Base-by-base conservation (phyloP, 345 rosid genomes). In the Murraya koenigii region DNA sequence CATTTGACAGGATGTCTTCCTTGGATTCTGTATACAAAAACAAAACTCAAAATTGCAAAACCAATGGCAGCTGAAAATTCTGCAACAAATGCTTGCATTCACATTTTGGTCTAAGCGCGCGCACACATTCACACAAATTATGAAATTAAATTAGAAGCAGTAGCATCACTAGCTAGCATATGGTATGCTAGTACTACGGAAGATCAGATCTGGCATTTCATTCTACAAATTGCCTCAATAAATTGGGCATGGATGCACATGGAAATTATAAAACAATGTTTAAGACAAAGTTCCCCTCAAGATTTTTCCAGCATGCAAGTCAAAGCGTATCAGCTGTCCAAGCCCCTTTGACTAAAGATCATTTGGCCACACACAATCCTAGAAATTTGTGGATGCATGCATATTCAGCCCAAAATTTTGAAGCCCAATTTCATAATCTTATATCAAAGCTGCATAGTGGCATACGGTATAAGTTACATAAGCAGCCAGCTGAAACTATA, bases 191-290 rank as follows among this genome's bases (percentile, higher is more conserved):
- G 81, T 61, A 66, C 73, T 36, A 71, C 71, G 82, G 82, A 77
- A 82, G 76, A 82, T 85, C 79, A 73, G 82, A 85, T 78, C 85
- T 78, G 73, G 61, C 65, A 66, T 41, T 72, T 8, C 55, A 19
- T 71, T 62, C 5, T 35, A 17, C 35, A 39, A 39, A n/a, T 23
- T 20, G 17, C 6, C 60, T 41, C 60, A 11, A 10, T 17, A 52
- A 17, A 52, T 52, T 52, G 56, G 17, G 71, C 36, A 15, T 49
- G 23, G 38, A 25, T 62, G 69, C 82, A 78, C 71, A 63, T 56
- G 78, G 52, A 61, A 61, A 68, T 61, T 20, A 72, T n/a, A 35
- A 25, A 58, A 30, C 49, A 25, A 52, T 65, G 65, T 67, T 60
- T 1, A 33, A 39, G 75, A 73, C 63, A 69, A 32, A 41, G n/a